Base-by-base conservation (phyloP, 2,329 filamentous ascomycete genomes). In the Arthrobotrys sinensis region DNA sequence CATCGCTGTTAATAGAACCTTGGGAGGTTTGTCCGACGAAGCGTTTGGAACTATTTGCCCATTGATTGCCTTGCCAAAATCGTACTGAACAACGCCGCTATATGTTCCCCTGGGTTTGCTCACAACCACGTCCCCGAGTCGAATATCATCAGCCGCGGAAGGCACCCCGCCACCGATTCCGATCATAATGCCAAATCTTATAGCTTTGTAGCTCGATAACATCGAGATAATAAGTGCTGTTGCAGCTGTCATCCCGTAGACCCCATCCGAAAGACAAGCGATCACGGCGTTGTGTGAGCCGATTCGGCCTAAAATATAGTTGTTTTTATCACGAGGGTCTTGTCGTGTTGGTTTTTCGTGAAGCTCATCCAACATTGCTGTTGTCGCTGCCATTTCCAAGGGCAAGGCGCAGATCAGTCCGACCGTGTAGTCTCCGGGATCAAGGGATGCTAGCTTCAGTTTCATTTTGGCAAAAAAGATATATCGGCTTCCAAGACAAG, bases 361-460 rank as follows among this genome's bases (percentile, higher is more conserved):
- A 2, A 66, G 36, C 2, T 82, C 76, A 66, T 84, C 83, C 1
- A 84, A 70, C 82, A 83, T 82, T 7, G 66, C 70, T 4, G 63
- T 78, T 8, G 82, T 82, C 11, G 82, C 83, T 4, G 79, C 80
- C 70, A 82, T 70, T 60, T 84, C 82, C 5, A 81, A 68, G 1
- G 76, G 62, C 5, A 84, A 52, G 19, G 83, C 82, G 68, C 83
- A 84, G 12, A 84, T 80, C 81, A 82, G 83, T 34, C 79, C 83
- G 40, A 84, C 76, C 0, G 81, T 82, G 70, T 84, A 84, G 50
- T 80, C 75, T 19, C 80, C 69, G 46, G 24, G 46, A 21, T 12
- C 6, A 5, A 66, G 40, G 7, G 45, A 14, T 45, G 6, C 4
- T 2, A 14, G 12, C 36, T 8, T 14, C 6, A 45, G 2, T 45